Evolutionary conservation across 495 filamentous ascomycete species (phyloP).

Genomic region (Parathielavia appendiculata): DNA sequence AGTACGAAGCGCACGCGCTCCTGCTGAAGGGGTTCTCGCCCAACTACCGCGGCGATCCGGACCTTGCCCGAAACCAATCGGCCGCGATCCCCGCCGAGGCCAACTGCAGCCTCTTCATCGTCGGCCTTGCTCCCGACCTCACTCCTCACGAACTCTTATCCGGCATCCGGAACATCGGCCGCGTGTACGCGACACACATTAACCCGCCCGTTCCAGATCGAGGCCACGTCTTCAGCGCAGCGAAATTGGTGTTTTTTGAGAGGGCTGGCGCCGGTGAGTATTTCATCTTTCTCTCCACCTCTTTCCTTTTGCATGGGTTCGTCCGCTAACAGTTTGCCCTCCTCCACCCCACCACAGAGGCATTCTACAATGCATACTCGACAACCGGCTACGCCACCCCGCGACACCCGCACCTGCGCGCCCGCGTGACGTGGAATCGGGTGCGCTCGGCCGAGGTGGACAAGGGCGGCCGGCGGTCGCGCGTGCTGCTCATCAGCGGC

Average conservation of each 20-base stretch:
- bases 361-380: constrained; percentile 14
- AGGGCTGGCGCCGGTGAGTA: constrained; percentile 22
- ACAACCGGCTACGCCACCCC: constrained; percentile 1
- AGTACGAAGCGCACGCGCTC: constrained; percentile 11
- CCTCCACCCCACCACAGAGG: constrained; percentile 9
- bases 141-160: constrained; percentile 31
- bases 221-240: constrained; percentile 28
- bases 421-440: constrained; percentile 25
- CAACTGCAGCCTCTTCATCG: constrained; percentile 37
- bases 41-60: constrained; percentile 35
- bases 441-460: constrained; percentile 26
- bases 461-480: constrained; percentile 17
- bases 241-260: constrained; percentile 42
- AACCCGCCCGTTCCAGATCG: constrained; percentile 27
- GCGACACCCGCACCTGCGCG: background rate
- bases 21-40: constrained; percentile 26
- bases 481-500: constrained; percentile 28
- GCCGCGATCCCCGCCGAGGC: constrained; percentile 29
- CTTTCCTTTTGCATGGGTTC: background rate
- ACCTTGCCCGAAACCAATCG: constrained; percentile 28
- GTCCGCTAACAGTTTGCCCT: background rate
- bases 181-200: constrained; percentile 38
- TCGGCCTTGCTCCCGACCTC: constrained; percentile 31
- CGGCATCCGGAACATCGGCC: constrained; percentile 31
- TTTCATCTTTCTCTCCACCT: background rate